Conservation (phyloP, 805 yeast species). For the Kuraishia cidri region DNA sequence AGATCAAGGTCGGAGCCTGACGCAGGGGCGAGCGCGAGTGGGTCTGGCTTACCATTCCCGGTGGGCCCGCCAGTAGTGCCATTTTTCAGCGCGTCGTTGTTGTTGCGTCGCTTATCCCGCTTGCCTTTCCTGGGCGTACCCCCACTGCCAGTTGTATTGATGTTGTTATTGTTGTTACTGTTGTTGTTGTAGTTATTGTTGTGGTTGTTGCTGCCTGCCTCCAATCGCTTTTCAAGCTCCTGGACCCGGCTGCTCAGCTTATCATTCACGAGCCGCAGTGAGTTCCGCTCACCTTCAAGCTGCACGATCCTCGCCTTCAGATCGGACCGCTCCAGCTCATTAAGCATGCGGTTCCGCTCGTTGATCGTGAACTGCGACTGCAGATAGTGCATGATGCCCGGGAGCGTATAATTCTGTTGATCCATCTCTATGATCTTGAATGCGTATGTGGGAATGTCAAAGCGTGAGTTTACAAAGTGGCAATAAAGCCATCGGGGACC, state of each 20-base stretch:
- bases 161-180: constrained; percentile 2
- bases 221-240: too few relatives aligned
- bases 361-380: constrained; percentile 48
- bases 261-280: constrained; percentile 29
- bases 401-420: constrained; percentile 28
- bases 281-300: constrained; percentile 42
- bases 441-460: background rate
- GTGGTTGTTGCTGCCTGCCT: too few relatives aligned
- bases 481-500: background rate
- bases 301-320: constrained; percentile 42
- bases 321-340: constrained; percentile 42
- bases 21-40: constrained; percentile 5
- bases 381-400: constrained; percentile 51
- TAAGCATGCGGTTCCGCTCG: constrained; percentile 34
- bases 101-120: background rate
- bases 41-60: background rate
- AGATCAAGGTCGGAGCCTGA: constrained; percentile 6
- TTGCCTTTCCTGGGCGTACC: background rate
- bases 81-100: background rate
- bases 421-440: constrained; percentile 1
- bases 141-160: constrained; percentile 1
- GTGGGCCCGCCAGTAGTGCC: too few relatives aligned
- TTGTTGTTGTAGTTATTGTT: constrained; percentile 1
- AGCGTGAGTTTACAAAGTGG: too few relatives aligned
- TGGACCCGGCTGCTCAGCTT: constrained; percentile 28